Percentiles rank a stretch among this genome's conserved stretches.
Evolutionary conservation across 495 filamentous ascomycete genomes (phyloP).

Genomic region (Neurospora sp.): DNA sequence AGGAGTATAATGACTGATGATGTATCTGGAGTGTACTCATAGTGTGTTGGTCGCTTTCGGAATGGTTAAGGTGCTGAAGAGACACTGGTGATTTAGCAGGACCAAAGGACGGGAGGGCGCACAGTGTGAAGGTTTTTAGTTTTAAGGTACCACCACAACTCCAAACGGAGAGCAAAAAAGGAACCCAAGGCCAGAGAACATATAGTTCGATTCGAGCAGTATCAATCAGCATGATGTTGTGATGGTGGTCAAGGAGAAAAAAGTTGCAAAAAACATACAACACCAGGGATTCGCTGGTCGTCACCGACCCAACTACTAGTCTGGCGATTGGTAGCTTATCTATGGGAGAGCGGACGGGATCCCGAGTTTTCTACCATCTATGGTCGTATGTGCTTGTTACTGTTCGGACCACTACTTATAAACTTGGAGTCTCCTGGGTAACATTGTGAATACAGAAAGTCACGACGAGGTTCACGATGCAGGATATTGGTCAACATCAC

Average conservation of each 20-base stretch:
- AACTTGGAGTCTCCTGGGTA: neutral
- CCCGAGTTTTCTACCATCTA: slow-evolving; percentile 1
- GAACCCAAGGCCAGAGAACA: no score
- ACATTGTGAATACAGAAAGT: neutral
- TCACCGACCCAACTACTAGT: slow-evolving; percentile 38
- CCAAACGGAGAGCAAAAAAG: neutral
- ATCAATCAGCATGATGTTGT: no score
- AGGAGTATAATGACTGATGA: neutral
- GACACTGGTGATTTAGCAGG: neutral
- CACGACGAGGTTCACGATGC: neutral
- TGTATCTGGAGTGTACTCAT: neutral
- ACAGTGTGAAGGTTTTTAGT: no score
- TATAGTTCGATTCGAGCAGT: no score
- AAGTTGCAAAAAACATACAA: no score
- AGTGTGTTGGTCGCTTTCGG: neutral
- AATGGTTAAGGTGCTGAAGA: neutral
- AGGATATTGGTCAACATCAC: neutral
- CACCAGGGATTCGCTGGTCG: slow-evolving; percentile 16
- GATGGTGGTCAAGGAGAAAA: no score
- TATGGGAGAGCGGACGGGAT: neutral
- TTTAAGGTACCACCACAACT: neutral
- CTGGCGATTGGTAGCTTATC: slow-evolving; percentile 5
- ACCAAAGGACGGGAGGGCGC: neutral
- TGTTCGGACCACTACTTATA: neutral
- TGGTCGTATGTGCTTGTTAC: neutral